phyloP scores from a whole-genome alignment of 2,329 filamentous ascomycete species.

The Colletotrichum salicis region DNA sequence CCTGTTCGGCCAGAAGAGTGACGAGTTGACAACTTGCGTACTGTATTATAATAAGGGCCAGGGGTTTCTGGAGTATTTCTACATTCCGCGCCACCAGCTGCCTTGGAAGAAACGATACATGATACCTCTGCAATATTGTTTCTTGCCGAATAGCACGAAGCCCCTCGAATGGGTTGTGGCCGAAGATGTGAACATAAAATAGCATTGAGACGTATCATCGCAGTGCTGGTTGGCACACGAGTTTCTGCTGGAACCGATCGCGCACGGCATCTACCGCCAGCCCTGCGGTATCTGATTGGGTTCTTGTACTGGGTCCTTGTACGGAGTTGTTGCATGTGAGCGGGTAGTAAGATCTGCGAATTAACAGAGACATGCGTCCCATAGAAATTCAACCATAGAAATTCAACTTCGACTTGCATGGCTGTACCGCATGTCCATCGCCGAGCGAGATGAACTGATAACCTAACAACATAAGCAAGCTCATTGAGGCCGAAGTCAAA shows the following conservation, averaged over 20 bases:
- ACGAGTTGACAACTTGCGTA: neutral
- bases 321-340: no score
- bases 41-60: slow-evolving; percentile 6
- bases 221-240: neutral
- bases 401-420: no score
- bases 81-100: neutral
- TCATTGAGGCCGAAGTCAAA: no score
- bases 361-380: no score
- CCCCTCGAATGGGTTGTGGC: neutral
- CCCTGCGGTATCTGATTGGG: neutral
- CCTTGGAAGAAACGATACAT: neutral
- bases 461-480: no score
- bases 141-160: no score
- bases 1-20: neutral
- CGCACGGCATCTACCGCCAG: neutral
- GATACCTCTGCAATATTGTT: neutral
- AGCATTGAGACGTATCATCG: neutral
- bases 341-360: no score
- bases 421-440: no score
- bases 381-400: no score
- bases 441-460: no score
- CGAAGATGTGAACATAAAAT: neutral
- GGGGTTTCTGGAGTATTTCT: neutral
- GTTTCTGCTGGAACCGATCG: neutral
- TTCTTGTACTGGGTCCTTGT: no score